Evolutionary conservation across 2,329 filamentous ascomycete genomes (phyloP).

Genomic region (Ophiognomonia clavigignenti-juglandacearum): DNA sequence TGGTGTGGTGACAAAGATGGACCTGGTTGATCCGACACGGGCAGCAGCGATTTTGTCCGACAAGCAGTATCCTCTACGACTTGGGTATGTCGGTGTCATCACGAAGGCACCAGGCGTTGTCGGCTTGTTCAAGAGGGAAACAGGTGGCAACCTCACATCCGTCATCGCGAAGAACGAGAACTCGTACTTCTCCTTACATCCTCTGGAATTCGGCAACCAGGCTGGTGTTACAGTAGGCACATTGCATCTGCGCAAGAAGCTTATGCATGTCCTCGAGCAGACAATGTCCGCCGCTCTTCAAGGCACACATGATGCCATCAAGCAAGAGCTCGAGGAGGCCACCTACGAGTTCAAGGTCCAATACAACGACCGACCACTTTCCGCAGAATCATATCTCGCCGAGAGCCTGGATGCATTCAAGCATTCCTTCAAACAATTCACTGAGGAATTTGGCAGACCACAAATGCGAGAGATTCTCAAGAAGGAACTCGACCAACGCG

Average conservation of each 20-base stretch:
- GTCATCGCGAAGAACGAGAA: constrained; percentile 86
- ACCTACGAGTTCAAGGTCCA: constrained; percentile 99
- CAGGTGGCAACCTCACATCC: constrained; percentile 65
- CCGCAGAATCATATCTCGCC: constrained; percentile 92
- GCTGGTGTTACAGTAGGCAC: constrained; percentile 76
- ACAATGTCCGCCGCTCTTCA: constrained; percentile 94
- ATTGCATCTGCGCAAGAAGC: constrained; percentile 81
- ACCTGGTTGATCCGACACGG: constrained; percentile 79
- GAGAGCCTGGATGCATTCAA: constrained; percentile 96
- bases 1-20: constrained; percentile 99
- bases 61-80: constrained; percentile 86
- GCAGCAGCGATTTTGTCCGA: constrained; percentile 77
- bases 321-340: constrained; percentile 91
- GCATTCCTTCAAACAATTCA: constrained; percentile 93
- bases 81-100: constrained; percentile 95
- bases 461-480: constrained; percentile 90
- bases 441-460: constrained; percentile 80
- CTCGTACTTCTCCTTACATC: constrained; percentile 79
- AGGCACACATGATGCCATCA: constrained; percentile 84
- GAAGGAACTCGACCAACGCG: constrained; percentile 86
- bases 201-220: constrained; percentile 70
- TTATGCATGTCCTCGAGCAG: constrained; percentile 95
- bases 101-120: constrained; percentile 68
- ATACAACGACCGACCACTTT: constrained; percentile 93
- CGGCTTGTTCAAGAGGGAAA: constrained; percentile 79